Evolutionary conservation across 257 asterid species (phyloP), one percentile per base, ranked within the genome.

Genomic region (Mitragyna speciosa): DNA sequence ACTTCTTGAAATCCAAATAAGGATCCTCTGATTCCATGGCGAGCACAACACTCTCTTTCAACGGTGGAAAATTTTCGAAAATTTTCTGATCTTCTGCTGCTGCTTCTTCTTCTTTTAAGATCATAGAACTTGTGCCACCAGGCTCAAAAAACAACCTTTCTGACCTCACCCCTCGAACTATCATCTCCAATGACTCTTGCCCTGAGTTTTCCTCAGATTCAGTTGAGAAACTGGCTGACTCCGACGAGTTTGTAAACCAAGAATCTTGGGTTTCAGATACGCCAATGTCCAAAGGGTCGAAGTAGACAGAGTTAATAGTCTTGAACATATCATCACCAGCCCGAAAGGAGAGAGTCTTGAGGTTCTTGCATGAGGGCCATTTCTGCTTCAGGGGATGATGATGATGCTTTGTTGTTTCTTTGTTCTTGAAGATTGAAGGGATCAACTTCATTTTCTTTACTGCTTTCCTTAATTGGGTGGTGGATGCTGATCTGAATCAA

Each of bases 21-120:
- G 99, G 99, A 78, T 95, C 91, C 0, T 91, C 90, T 5, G 99
- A 93, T 15, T 92, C 97, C 92, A 95, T 10, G 0, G 93, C 96
- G 65, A 93, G 70, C 52, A 90, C 92, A 79, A 92, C 86, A 56
- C 97, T 91, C 30, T 89, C 96, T 82, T 90, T 84, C 67, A 87
- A 86, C 22, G 30, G 30, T 10, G 92, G 91, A 51, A 77, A 51
- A 12, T 0, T 79, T 69, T 59, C 73, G 2, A 14, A 33, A 39
- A 30, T 47, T 59, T 58, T 72, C 1, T 70, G 54, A 70, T 41
- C 54, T 70, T 45, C 84, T 19, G 67, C 65, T 31, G 45, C 79
- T 72, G 19, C 10, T 31, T 24, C 12, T 26, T 2, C 15, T 68
- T 49, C 79, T 71, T 36, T 75, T 36, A 88, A 28, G 83, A 90